Conservation (phyloP, 257 asterid genomes). For the Solanum lycopersicoides region DNA sequence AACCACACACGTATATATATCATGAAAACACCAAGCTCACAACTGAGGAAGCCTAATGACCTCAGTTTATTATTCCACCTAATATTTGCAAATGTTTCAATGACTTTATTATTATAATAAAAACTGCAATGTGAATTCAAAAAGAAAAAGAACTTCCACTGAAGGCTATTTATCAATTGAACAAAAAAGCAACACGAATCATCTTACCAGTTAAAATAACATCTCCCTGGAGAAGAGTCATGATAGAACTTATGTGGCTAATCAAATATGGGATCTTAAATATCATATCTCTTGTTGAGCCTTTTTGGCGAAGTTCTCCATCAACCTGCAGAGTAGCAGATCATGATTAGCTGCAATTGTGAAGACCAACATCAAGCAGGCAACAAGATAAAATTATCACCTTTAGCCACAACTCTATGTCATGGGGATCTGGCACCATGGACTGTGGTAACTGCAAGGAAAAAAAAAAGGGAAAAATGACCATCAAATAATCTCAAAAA, state of each 20-base stretch:
- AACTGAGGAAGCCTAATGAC: background rate
- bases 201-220: slow-evolving; percentile 75
- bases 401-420: slow-evolving; percentile 86
- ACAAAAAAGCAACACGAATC: background rate
- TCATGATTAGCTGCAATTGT: background rate
- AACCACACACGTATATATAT: background rate
- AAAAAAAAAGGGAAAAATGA: background rate
- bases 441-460: slow-evolving; percentile 52
- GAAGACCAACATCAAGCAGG: background rate
- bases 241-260: slow-evolving; percentile 89
- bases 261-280: slow-evolving; percentile 94
- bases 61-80: background rate
- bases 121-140: background rate
- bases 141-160: background rate
- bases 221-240: slow-evolving; percentile 94
- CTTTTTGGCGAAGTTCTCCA: slow-evolving; percentile 82
- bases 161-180: background rate
- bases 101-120: background rate
- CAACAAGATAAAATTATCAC: slow-evolving; percentile 19
- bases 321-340: slow-evolving; percentile 54
- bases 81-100: background rate
- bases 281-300: slow-evolving; percentile 87
- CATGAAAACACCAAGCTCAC: background rate
- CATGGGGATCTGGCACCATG: slow-evolving; percentile 80
- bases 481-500: background rate